Base-by-base conservation (phyloP, 2,329 filamentous ascomycete genomes). In the Pezicula radicicola region DNA sequence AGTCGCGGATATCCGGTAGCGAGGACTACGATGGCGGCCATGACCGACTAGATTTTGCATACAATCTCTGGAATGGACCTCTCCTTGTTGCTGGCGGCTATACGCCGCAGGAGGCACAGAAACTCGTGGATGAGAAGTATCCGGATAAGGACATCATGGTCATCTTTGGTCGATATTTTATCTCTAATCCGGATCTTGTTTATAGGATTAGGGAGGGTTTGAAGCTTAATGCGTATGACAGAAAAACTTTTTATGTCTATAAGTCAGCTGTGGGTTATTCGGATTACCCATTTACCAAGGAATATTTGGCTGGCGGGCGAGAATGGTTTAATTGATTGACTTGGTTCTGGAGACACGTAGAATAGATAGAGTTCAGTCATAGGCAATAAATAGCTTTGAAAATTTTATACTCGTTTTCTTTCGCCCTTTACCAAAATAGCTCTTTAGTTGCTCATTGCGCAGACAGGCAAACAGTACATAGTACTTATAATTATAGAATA, bases 1-100 rank as follows among this genome's bases (percentile, higher is more conserved):
- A 81, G 60, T 75, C 78, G 55, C 68, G 78, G 9, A 78, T 70
- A 56, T 75, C 79, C 16, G 56, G 49, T 12, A 10, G 9, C 70
- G 77, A 73, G 48, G 69, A 70, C 0, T 85, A 80, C 67, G 79
- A 86, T 19, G 3, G 19, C 39, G 3, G 19, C 39, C 81, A 13
- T 10, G 50, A 57, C 12, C 19, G 36, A 18, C 42, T 56, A 28
- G 54, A 59, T 28, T 57, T 55, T 49, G 42, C 41, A 44, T 47
- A 45, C 46, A 30, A 49, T 4, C 39, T 52, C 12, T 55, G 56
- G 55, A 41, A 51, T 19, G 50, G 56, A 6, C 56, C 58, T 7
- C 5, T 60, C 7, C 43, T 60, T 28, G 28, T 59, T 40, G 56
- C 56, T 2, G 58, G 58, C 6, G 58, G 56, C 8, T 62, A 53